Conservation (phyloP, 345 rosid genomes). For the Capsella bursapastoris region DNA sequence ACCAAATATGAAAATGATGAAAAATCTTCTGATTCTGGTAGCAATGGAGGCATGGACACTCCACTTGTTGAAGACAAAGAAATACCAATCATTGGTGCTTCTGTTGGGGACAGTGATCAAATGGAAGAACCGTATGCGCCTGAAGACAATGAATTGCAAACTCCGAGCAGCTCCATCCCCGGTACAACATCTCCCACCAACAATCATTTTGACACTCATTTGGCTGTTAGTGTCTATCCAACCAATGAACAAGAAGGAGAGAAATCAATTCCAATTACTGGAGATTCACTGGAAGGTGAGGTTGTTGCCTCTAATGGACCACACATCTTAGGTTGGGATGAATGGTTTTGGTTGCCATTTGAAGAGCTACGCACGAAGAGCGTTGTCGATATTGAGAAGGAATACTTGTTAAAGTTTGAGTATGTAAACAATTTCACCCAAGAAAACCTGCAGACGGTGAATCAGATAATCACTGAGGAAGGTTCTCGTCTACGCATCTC, state of each 20-base stretch:
- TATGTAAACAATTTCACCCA: slow-evolving; percentile 48
- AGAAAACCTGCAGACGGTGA: slow-evolving; percentile 52
- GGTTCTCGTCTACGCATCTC: slow-evolving; percentile 75
- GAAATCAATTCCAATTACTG: slow-evolving; percentile 47
- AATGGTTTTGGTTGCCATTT: slow-evolving; percentile 91
- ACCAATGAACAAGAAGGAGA: slow-evolving; percentile 42
- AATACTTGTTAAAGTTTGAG: slow-evolving; percentile 61
- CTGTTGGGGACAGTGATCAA: slow-evolving; percentile 41
- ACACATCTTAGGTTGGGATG: slow-evolving; percentile 53
- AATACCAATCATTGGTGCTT: slow-evolving; percentile 49
- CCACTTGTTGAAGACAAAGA: slow-evolving; percentile 43
- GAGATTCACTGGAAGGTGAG: slow-evolving; percentile 43
- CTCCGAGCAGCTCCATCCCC: slow-evolving; percentile 11
- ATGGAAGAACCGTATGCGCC: slow-evolving; percentile 28
- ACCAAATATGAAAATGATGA: slow-evolving; percentile 38
- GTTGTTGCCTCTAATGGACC: slow-evolving; percentile 47
- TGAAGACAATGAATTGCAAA: slow-evolving; percentile 45
- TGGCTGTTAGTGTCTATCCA: slow-evolving; percentile 37
- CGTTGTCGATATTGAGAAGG: slow-evolving; percentile 63
- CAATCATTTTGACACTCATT: slow-evolving; percentile 36
- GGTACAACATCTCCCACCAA: slow-evolving; percentile 21
- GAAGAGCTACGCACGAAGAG: slow-evolving; percentile 63
- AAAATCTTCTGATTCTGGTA: slow-evolving; percentile 38
- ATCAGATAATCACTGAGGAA: slow-evolving; percentile 75
- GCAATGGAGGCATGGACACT: slow-evolving; percentile 39